Conservation (phyloP, 306 rosid genomes). For the Trichosanthes truncata region DNA sequence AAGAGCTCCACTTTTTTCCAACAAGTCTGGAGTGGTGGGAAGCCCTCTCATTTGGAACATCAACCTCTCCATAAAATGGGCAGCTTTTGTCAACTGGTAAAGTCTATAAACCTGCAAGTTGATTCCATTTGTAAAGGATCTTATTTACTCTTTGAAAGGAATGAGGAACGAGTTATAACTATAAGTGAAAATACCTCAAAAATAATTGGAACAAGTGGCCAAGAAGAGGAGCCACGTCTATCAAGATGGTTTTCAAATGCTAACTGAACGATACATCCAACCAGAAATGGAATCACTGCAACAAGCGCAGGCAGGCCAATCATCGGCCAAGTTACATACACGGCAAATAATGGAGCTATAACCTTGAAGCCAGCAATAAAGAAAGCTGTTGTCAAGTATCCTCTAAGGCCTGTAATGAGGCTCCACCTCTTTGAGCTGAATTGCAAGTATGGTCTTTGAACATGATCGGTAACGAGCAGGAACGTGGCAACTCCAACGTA, state of each 20-base stretch:
- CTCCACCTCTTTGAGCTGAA: constrained; percentile 93
- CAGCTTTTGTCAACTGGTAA: constrained; percentile 71
- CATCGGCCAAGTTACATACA: constrained; percentile 47
- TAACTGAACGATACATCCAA: constrained; percentile 50
- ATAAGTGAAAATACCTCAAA: constrained; percentile 44
- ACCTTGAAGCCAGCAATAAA: constrained; percentile 61
- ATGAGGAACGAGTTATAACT: background rate
- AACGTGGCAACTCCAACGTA: constrained; percentile 61
- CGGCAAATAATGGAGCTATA: constrained; percentile 43
- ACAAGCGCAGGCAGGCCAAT: constrained; percentile 47
- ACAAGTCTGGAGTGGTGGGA: constrained; percentile 39
- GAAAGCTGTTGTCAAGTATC: constrained; percentile 57
- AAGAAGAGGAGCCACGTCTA: constrained; percentile 50
- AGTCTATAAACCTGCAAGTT: constrained; percentile 57
- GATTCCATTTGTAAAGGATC: constrained; percentile 7
- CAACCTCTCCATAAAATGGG: constrained; percentile 50
- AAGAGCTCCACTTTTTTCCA: constrained; percentile 53
- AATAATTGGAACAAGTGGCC: constrained; percentile 77
- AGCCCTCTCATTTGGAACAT: constrained; percentile 43
- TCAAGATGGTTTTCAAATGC: constrained; percentile 46
- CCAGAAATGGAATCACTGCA: constrained; percentile 52
- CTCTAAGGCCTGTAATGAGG: constrained; percentile 86
- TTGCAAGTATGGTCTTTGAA: constrained; percentile 78
- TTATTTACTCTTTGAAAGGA: background rate
- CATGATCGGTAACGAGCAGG: constrained; percentile 55